Evolutionary conservation across 257 asterid species (phyloP), one percentile per base, ranked within the genome.

Genomic region (Thymus mandschuricus): DNA sequence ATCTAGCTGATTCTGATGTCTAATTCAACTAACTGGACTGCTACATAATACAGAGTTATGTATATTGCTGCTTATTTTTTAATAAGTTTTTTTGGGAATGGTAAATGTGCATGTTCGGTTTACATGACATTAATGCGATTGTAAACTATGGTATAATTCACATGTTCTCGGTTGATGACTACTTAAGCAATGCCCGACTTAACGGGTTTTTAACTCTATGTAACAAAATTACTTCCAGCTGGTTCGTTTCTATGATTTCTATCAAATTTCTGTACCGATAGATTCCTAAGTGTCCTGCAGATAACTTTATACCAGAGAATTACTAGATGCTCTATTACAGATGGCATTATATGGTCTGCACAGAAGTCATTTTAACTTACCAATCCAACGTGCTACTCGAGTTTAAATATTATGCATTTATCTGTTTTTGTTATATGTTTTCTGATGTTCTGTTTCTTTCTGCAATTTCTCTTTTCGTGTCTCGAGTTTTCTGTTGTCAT

Each of bases 21-120:
- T 6, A 38, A 38, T 11, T 64, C 12, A 35, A 5, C 51, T 58
- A 34, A 35, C 35, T 58, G 46, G 69, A 38, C 9, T 34, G 44
- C 28, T 46, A 59, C 33, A 41, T 15, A 29, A 15, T 31, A 58
- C 13, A 6, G 28, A 11, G 40, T 69, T 65, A 43, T 35, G 11
- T 48, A 51, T 29, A 11, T 50, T 38, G 41, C 38, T 55, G 31
- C 62, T 21, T 33, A 21, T 40, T 49, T 57, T 21, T 34, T 30
- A 8, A 30, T 60, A 35, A 34, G 0, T 60, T 10, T 34, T 11
- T 35, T 40, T 35, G 0, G 35, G 60, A 65, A 8, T 2, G 11
- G 60, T 21, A 46, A 34, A 73, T 73, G 51, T 29, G 29, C n/a
- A 13, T 29, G 8, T 15, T 34, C n/a, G 8, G 29, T 65, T 65